Base-by-base conservation (phyloP, 768 basidiomycete genomes). In the Lyophyllum atratum region DNA sequence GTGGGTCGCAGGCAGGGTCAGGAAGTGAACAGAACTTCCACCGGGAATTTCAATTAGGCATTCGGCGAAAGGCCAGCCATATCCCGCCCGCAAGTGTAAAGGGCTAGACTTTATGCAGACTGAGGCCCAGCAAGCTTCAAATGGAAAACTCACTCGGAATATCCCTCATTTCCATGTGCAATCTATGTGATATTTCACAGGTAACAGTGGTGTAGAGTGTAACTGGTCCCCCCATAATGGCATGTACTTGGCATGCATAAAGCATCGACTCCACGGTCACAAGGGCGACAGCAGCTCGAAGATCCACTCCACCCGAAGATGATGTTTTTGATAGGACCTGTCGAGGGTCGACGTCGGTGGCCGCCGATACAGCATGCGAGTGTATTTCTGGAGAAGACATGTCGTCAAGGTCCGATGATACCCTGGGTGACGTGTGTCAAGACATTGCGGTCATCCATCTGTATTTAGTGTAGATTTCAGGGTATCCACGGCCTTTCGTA, bases 401-500 rank as follows among this genome's bases (percentile, higher is more conserved):
- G 43, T 44, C 43, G 43, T 21, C 43, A 25, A 24, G 43, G 43
- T 4, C 10, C 22, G 43, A 33, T 10, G 4, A 12, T 12, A 24
- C 31, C 29, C n/a, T 21, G 21, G 29, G 6, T 49, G 21, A 22
- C 5, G 33, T 15, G 2, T 22, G 48, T 5, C 21, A 34, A 33
- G 33, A 17, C 33, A 24, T n/a, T 21, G 33, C 25, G 15, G n/a
- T 53, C 47, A 53, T 31, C 46, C 15, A 22, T 55, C 44, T 26
- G 52, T 59, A 49, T 66, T 61, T 34, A 76, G 60, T 33, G 66
- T 66, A 10, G 62, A 68, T 29, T 60, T 55, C 45, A 78, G 53
- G 46, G 59, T 68, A 43, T 69, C 56, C 54, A 68, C 70, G 22
- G 75, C 69, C 62, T 80, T 83, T 58, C 75, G 68, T 63, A 90